Evolutionary conservation across 805 yeast genomes (phyloP).

Genomic region (Candida ulmi): DNA sequence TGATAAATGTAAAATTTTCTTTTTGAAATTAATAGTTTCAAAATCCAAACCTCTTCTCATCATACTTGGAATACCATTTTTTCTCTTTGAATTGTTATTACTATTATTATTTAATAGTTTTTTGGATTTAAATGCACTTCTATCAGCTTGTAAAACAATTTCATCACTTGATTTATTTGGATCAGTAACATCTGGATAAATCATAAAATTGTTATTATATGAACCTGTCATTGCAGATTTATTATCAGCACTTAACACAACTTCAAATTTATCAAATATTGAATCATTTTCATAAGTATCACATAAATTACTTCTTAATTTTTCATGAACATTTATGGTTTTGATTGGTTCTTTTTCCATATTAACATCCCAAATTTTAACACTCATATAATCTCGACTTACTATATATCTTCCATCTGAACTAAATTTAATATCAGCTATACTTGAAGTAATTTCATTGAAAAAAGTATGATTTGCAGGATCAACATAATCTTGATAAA

Average conservation of each 20-base stretch:
- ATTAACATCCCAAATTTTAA: conserved; percentile 95
- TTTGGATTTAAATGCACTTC: conserved; percentile 87
- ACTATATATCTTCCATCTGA: conserved; percentile 92
- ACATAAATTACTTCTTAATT: conserved; percentile 85
- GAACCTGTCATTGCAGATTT: conserved; percentile 94
- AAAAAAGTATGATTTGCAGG: conserved; percentile 92
- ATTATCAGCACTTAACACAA: conserved; percentile 90
- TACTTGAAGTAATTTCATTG: conserved; percentile 93
- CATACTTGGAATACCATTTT: conserved; percentile 30
- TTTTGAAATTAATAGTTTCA: conserved; percentile 87
- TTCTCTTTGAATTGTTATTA: conserved; percentile 24
- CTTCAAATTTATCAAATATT: conserved; percentile 97
- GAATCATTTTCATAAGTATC: conserved; percentile 99
- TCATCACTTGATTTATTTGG: conserved; percentile 34
- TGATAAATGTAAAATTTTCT: conserved; percentile 88
- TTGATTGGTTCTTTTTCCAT: conserved; percentile 95
- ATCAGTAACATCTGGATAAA: conserved; percentile 78
- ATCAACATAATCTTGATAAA: conserved; percentile 89
- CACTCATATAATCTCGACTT: conserved; percentile 95
- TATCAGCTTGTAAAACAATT: conserved; percentile 93
- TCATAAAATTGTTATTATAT: conserved; percentile 94
- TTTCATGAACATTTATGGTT: conserved; percentile 94
- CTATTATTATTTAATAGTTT: conserved; percentile 35
- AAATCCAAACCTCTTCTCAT: conserved; percentile 38
- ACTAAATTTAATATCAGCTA: conserved; percentile 89